Evolutionary conservation across 306 rosid genomes (phyloP).

Genomic region (Canavalia gladiata): DNA sequence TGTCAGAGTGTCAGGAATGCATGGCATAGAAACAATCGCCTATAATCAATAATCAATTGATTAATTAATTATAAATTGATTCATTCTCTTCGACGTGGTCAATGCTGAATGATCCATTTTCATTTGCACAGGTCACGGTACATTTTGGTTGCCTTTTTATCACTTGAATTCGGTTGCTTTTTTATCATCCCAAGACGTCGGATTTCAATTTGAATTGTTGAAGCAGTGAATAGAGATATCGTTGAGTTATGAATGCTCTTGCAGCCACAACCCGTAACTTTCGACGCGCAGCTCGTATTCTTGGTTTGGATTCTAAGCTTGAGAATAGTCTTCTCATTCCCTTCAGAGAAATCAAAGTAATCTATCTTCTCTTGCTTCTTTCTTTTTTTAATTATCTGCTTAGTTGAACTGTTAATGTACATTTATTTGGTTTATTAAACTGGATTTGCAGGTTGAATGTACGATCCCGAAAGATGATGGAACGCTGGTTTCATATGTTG

Average conservation of each 20-base stretch:
- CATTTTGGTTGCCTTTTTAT: too few species aligned
- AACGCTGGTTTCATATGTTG: constrained; percentile 66
- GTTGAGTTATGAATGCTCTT: constrained; percentile 68
- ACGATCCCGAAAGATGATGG: constrained; percentile 80
- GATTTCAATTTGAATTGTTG: too few species aligned
- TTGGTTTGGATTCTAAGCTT: constrained; percentile 70
- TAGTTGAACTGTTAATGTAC: too few species aligned
- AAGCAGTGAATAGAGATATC: too few species aligned
- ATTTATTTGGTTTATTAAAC: too few species aligned
- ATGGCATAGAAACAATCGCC: not conserved
- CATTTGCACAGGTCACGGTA: not conserved
- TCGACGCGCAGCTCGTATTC: constrained; percentile 66
- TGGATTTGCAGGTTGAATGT: constrained; percentile 67
- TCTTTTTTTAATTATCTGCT: not conserved
- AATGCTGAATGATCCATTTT: not conserved
- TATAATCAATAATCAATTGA: not conserved
- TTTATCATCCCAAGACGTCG: too few species aligned
- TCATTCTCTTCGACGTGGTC: not conserved
- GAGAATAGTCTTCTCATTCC: constrained; percentile 76
- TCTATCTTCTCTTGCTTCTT: not conserved
- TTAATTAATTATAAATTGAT: not conserved
- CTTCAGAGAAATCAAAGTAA: constrained; percentile 72
- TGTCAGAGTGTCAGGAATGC: not conserved
- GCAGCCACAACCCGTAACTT: constrained; percentile 78
- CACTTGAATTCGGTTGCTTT: too few species aligned